Base-by-base conservation (phyloP, 805 yeast genomes). In the Ascoidea tarda region DNA sequence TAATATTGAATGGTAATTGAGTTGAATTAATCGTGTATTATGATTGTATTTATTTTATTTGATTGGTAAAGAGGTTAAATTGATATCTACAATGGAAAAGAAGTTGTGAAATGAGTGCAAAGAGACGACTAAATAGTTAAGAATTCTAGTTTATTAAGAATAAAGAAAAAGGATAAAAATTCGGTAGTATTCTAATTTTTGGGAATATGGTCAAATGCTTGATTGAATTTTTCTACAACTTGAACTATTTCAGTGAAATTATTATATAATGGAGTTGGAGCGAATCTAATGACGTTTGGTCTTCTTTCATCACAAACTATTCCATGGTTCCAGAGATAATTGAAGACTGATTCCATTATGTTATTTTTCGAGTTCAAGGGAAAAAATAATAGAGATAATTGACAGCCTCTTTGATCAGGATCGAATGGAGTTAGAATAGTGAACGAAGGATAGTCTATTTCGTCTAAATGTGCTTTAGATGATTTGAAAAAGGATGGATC, bases 211-310 rank as follows among this genome's bases (percentile, higher is more conserved):
- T 59, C 63, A 16, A 75, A 59, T 0, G 72, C 72, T 33, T 70
- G 72, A 16, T 78, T 66, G 4, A 88, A 60, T 21, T 69, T 57
- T 28, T 64, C 55, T 5, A 72, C 78, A 6, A 79, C 79, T 2
- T 59, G 52, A 44, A 61, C 69, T 12, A 85, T 79, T 55, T 90
- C 95, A 47, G 63, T 67, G 59, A 85, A 85, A 1, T 85, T 78
- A 61, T 88, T 90, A 69, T 90, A 90, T 49, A 88, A 70, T 0
- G 96, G 93, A 2, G 77, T 72, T 6, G 98, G 96, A 0, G 96
- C 91, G n/a, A 90, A 62, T 54, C 97, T 71, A 46, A 91, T 79
- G n/a, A 89, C 97, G 62, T 81, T 81, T 1, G 97, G 97, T 62
- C 87, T 74, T 63, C 98, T 75, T 62, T 90, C 96, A 64, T 90